These are phyloP conservation scores for Penicillium salamii DNA, from an alignment of 495 filamentous ascomycete species.

Conservation along the genomic window DNA sequence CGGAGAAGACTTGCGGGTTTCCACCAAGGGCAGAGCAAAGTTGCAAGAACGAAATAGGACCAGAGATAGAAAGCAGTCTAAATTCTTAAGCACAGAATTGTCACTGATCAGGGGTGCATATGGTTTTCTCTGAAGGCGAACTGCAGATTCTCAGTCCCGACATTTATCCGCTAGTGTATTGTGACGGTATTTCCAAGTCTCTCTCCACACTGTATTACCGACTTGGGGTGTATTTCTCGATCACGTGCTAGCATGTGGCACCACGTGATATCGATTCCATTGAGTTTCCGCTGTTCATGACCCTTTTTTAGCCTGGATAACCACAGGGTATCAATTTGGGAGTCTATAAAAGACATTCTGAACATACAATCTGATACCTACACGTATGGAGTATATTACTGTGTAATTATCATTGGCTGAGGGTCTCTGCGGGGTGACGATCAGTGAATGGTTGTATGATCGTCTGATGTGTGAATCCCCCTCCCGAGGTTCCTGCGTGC, in stretches of 20 bases:
- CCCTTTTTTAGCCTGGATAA: no score
- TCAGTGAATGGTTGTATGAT: background rate
- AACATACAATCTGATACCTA: no score
- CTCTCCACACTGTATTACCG: background rate
- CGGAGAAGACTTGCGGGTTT: background rate
- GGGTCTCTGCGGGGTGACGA: background rate
- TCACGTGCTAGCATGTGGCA: background rate
- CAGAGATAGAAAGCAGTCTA: background rate
- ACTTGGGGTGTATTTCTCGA: background rate
- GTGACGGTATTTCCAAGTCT: constrained; percentile 1
- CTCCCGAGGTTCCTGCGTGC: no score
- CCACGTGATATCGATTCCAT: background rate
- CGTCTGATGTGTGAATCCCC: background rate
- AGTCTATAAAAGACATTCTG: no score
- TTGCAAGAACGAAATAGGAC: background rate
- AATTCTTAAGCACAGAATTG: no score
- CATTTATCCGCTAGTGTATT: constrained; percentile 4
- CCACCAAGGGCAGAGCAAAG: background rate
- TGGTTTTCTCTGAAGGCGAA: background rate
- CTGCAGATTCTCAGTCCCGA: constrained; percentile 2
- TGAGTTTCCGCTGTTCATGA: no score
- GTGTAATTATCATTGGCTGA: background rate
- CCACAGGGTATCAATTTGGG: no score
- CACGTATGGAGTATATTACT: no score
- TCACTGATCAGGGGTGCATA: constrained; percentile 1